phyloP scores from a whole-genome alignment of 768 basidiomycete species.

The Favolaschia claudopus region DNA sequence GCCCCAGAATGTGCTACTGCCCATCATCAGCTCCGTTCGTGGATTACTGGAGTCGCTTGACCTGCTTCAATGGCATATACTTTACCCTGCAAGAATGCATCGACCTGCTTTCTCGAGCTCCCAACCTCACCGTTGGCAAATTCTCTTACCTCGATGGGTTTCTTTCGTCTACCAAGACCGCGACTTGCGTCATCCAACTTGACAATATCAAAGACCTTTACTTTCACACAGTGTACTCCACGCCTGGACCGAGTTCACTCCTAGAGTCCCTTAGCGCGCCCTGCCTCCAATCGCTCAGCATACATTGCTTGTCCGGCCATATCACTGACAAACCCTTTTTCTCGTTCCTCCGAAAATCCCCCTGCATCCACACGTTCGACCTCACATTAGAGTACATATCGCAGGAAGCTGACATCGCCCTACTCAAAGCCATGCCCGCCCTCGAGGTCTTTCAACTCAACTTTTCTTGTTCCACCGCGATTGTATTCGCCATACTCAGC shows the following conservation, averaged over 20 bases:
- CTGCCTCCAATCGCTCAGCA: background rate
- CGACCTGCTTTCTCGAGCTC: background rate
- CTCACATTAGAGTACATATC: background rate
- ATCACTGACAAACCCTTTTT: background rate
- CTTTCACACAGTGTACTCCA: background rate
- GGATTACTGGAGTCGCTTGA: background rate
- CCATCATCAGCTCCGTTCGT: background rate
- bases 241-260: background rate
- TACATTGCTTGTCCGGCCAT: background rate
- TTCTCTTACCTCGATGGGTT: background rate
- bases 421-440: background rate
- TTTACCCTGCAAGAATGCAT: background rate
- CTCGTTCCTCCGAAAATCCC: background rate
- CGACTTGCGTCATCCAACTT: background rate
- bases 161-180: too few relatives aligned
- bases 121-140: background rate
- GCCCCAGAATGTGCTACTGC: background rate
- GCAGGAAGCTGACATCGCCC: background rate
- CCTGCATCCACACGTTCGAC: background rate
- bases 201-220: background rate
- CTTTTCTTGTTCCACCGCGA: background rate
- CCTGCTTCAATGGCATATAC: background rate
- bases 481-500: background rate
- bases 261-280: background rate
- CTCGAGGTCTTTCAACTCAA: background rate